phyloP scores from a whole-genome alignment of 1,139 yeast genomes.

The Yamadazyma sp. region DNA sequence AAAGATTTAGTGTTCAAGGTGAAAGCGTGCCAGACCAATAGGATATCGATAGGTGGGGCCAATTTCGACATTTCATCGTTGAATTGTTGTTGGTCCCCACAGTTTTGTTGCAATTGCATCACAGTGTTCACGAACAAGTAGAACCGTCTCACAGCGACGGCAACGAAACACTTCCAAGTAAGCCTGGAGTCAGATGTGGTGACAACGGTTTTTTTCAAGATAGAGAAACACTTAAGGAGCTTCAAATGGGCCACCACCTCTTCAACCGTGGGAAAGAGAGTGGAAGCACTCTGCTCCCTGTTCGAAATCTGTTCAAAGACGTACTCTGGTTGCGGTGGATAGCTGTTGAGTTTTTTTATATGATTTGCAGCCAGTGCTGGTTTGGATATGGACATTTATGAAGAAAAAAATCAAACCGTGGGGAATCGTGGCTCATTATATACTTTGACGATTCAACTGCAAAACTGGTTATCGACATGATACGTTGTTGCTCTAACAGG shows the following conservation, averaged over 20 bases:
- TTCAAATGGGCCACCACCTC: constrained; percentile 32
- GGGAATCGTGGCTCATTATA: background rate
- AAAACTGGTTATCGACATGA: no score
- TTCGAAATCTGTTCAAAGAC: background rate
- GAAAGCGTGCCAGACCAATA: constrained; percentile 42
- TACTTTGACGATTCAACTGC: no score
- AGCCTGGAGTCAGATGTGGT: constrained; percentile 8
- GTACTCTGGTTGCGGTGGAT: background rate
- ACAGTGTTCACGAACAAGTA: constrained; percentile 25
- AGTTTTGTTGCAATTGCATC: constrained; percentile 4
- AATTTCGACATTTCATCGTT: constrained; percentile 5
- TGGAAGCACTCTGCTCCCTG: background rate
- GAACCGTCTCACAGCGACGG: constrained; percentile 32
- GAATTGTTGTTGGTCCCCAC: constrained; percentile 2
- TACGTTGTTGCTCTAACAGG: no score
- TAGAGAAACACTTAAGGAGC: constrained; percentile 28
- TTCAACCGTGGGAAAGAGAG: constrained; percentile 15
- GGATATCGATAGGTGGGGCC: constrained; percentile 35
- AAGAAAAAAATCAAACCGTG: background rate
- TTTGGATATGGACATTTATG: background rate
- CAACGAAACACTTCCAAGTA: constrained; percentile 31
- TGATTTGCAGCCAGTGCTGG: constrained; percentile 3
- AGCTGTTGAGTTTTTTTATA: no score
- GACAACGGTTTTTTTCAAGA: constrained; percentile 20
- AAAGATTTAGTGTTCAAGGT: constrained; percentile 20